Conservation (phyloP, 2,329 filamentous ascomycete genomes). For the Phaeosphaeriaceae sp. region DNA sequence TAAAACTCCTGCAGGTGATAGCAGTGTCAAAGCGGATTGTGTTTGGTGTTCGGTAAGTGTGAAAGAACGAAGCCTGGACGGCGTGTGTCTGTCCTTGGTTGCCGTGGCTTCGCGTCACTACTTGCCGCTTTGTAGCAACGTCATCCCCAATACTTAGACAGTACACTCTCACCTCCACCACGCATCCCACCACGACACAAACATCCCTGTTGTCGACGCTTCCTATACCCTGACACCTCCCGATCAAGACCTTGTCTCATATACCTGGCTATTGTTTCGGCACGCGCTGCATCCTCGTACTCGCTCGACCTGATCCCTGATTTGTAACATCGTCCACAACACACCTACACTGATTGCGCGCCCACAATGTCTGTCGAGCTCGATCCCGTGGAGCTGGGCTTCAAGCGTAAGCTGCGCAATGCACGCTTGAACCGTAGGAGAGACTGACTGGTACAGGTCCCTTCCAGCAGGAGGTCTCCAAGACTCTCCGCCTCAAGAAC, state of each 20-base stretch:
- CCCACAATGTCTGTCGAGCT: slow-evolving; percentile 91
- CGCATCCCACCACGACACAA: slow-evolving; percentile 3
- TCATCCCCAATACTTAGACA: neutral
- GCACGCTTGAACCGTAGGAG: neutral
- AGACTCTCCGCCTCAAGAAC: slow-evolving; percentile 66
- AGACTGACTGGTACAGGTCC: slow-evolving; percentile 57
- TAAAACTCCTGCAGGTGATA: neutral
- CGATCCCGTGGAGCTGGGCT: slow-evolving; percentile 88
- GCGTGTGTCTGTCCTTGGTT: neutral
- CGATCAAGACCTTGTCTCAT: neutral
- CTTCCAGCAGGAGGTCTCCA: slow-evolving; percentile 69
- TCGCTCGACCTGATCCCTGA: slow-evolving; percentile 21
- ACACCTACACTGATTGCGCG: slow-evolving; percentile 14
- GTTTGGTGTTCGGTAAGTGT: neutral
- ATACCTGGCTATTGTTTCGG: slow-evolving; percentile 11
- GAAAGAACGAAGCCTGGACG: neutral
- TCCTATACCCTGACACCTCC: slow-evolving; percentile 5
- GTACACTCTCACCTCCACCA: neutral
- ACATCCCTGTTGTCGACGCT: neutral
- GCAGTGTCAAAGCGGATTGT: neutral
- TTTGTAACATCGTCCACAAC: slow-evolving; percentile 39
- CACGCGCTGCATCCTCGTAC: slow-evolving; percentile 20
- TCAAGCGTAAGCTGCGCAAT: slow-evolving; percentile 74
- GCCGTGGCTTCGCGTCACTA: neutral
- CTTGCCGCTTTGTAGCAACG: neutral